Evolutionary conservation across 805 yeast species (phyloP), one percentile per base, ranked within the genome.

Genomic region (Cyberlindnera suaveolens): DNA sequence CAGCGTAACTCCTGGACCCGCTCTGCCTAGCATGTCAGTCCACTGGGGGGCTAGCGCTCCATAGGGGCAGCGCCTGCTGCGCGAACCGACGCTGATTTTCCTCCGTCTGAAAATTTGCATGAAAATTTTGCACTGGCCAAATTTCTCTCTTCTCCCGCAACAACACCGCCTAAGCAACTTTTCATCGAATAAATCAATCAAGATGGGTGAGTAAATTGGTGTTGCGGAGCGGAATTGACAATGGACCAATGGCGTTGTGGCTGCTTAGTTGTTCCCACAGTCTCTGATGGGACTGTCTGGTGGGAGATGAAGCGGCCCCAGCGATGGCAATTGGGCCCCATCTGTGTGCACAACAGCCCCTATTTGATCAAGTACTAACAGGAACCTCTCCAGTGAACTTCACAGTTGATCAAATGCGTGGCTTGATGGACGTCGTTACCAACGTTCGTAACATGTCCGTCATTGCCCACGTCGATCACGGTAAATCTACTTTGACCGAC

Each of bases 391-490:
- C 50, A 68, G 75, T 71, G 70, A 70, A 70, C 66, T 76, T 77
- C 78, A 76, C 82, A 67, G 78, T 75, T 71, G 81, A 76, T 56
- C 97, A 93, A 79, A 91, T 93, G 84, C 95, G 99, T 79, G 89
- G 75, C 69, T 83, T 91, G 76, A 91, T 91, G 99, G 98, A 93
- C 95, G 85, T 84, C 77, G 96, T 90, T 80, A 85, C 97, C 75
- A 91, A 91, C 72, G 97, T 93, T 69, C 96, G 99, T 82, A 93
- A 93, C 95, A 93, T 91, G 95, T 91, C 98, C 75, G 99, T 91
- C 75, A 93, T 93, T 84, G 99, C 99, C 68, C 99, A 91, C 81
- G 98, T 91, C 85, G 99, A 91, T 82, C 99, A 93, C 82, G 99
- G 99, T 79, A 91, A 91, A 76, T 90, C 97, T 61, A 91, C 99